Base-by-base conservation (phyloP, 805 yeast species). In the Cyberlindnera amylophila region DNA sequence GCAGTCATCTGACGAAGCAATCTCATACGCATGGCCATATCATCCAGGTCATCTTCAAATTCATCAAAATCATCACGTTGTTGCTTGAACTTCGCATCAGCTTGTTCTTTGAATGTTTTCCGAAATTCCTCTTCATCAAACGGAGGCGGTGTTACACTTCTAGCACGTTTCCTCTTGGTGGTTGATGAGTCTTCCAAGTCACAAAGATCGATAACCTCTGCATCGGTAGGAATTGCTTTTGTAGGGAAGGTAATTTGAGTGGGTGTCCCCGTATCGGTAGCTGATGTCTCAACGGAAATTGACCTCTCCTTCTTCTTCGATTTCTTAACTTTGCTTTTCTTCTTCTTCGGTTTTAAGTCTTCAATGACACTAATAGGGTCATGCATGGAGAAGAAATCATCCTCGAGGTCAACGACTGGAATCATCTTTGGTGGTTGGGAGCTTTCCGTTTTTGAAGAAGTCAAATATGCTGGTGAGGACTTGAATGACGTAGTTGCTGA, bases 341-440 rank as follows among this genome's bases (percentile, higher is more conserved):
- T 53, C 35, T 49, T 52, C 41, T 46, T 49, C 35, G 42, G 44
- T 31, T 54, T 53, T 37, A 45, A 46, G 24, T 38, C 32, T 8
- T 43, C 46, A 3, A 38, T 26, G 14, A 24, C 7, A 6, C 31
- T 12, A 21, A 46, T 14, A 29, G 33, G 6, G 18, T 24, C 13
- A 14, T 37, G 43, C 56, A 57, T 52, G 2, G 59, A 49, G 38
- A 58, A 58, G 44, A 58, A 58, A 39, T 58, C 62, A 39, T 58
- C 60, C 15, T 56, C 59, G 2, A 55, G 11, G 24, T 39, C 41
- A 34, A 15, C 30, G 13, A 8, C 16, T 2, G 18, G 17, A 31
- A 12, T 39, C 27, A 8, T 26, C 27, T 17, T 24, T 19, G 15
- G 15, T 17, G 13, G 28, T 24, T 9, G 11, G 2, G 16, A 32